phyloP scores from a whole-genome alignment of 108 stramenopile species.

The Cylindrotheca fusiformis region DNA sequence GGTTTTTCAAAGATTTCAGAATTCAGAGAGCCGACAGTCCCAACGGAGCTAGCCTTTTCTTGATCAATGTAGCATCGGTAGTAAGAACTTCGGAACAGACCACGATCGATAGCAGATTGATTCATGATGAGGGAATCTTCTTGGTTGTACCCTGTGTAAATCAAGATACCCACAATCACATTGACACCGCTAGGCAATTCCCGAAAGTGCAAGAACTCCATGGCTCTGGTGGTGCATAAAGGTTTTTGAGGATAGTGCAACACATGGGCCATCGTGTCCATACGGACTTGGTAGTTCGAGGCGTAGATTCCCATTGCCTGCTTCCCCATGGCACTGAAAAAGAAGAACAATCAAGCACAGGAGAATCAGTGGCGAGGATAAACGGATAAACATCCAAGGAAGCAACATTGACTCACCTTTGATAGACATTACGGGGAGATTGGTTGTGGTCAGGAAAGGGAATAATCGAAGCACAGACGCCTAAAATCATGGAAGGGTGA shows the following conservation, averaged over 20 bases:
- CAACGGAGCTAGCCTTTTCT: slow-evolving; percentile 82
- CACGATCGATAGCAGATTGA: slow-evolving; percentile 97
- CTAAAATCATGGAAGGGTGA: slow-evolving; percentile 98
- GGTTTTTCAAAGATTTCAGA: slow-evolving; percentile 94
- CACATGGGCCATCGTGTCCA: slow-evolving; percentile 99
- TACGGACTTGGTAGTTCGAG: slow-evolving; percentile 96
- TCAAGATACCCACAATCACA: slow-evolving; percentile 95
- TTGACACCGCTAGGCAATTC: slow-evolving; percentile 99
- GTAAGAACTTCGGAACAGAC: slow-evolving; percentile 95
- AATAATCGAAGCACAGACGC: slow-evolving; percentile 94
- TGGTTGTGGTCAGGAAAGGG: slow-evolving; percentile 99
- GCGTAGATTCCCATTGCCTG: slow-evolving; percentile 98
- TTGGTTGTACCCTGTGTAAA: slow-evolving; percentile 99
- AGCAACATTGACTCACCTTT: slow-evolving; percentile 56
- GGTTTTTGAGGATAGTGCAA: slow-evolving; percentile 99
- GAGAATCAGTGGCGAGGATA: neutral
- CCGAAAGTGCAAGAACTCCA: slow-evolving; percentile 98
- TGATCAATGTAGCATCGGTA: slow-evolving; percentile 93
- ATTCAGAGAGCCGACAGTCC: slow-evolving; percentile 74
- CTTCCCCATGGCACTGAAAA: slow-evolving; percentile 81
- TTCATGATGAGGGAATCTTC: slow-evolving; percentile 99
- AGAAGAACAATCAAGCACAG: neutral
- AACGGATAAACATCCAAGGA: slow-evolving; percentile 21
- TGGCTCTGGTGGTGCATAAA: slow-evolving; percentile 94
- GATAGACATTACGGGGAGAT: slow-evolving; percentile 98